Conservation (phyloP, 2,329 filamentous ascomycete genomes). For the Trichophaea hybrida region DNA sequence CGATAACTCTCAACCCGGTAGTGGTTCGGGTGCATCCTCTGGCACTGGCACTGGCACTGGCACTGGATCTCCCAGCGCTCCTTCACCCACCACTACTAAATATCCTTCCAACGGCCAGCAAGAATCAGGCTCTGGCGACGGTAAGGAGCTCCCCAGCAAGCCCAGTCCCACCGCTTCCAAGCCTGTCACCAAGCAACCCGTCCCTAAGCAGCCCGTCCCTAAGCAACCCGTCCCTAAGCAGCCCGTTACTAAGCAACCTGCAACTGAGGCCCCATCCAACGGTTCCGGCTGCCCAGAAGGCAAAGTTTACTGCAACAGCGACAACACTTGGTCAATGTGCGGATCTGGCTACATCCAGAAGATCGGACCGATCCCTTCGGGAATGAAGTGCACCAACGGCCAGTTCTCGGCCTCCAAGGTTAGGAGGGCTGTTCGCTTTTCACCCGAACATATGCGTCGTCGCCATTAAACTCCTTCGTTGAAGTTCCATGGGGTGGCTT, state of each 20-base stretch:
- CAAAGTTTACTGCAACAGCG: slow-evolving; percentile 7
- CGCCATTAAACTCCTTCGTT: background rate
- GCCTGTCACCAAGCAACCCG: background rate
- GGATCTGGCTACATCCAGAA: slow-evolving; percentile 3
- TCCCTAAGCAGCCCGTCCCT: background rate
- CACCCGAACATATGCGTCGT: slow-evolving; percentile 12
- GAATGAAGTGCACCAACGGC: slow-evolving; percentile 3
- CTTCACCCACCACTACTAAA: slow-evolving; percentile 18
- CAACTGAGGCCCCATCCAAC: slow-evolving; percentile 22
- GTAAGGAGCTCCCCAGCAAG: background rate
- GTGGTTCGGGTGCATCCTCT: slow-evolving; percentile 26
- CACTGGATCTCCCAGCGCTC: slow-evolving; percentile 12
- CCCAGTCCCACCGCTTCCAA: slow-evolving; percentile 21
- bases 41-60: slow-evolving; percentile 11
- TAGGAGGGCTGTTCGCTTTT: slow-evolving; percentile 10
- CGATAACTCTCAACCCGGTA: slow-evolving; percentile 14
- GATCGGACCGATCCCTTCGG: slow-evolving; percentile 7
- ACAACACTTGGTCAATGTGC: slow-evolving; percentile 11
- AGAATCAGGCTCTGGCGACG: slow-evolving; percentile 15
- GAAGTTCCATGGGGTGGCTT: background rate
- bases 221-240: background rate
- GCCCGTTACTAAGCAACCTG: slow-evolving; percentile 1
- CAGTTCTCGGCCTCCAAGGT: background rate
- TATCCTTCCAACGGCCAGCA: slow-evolving; percentile 15
- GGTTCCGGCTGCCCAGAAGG: slow-evolving; percentile 20